phyloP scores from a whole-genome alignment of 225 moss, liverwort and hornwort species.

The Anthoceros angustus region DNA sequence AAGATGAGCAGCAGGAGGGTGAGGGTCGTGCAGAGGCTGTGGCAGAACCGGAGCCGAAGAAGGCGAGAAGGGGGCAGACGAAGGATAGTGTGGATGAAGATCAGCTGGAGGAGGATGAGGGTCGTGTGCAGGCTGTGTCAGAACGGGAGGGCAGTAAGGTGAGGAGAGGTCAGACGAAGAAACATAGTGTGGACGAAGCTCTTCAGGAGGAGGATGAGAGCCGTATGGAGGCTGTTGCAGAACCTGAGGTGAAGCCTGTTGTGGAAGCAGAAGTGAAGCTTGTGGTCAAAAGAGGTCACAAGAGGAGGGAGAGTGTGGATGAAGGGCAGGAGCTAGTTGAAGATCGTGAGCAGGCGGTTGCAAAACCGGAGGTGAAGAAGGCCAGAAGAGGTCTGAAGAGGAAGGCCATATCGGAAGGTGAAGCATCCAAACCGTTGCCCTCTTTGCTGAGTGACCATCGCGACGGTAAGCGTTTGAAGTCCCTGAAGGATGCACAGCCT shows the following conservation, averaged over 20 bases:
- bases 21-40: neutral
- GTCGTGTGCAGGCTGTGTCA: no score
- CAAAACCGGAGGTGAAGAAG: neutral
- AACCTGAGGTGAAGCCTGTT: neutral
- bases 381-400: neutral
- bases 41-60: neutral
- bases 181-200: neutral
- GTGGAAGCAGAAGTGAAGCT: no score
- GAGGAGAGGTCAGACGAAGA: neutral
- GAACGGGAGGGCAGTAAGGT: no score
- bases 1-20: neutral
- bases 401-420: neutral
- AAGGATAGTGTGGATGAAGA: no score
- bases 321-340: neutral
- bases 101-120: no score
- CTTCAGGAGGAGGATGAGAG: neutral
- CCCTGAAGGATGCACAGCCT: neutral
- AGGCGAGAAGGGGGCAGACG: no score
- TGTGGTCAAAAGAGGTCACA: no score
- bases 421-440: neutral
- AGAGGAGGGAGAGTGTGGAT: neutral
- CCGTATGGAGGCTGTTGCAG: neutral
- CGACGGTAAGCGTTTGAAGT: neutral
- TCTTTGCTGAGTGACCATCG: neutral
- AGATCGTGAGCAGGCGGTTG: neutral